A percentile compares a stretch with the other conserved stretches of the same genome.
These are phyloP conservation scores for Peronospora tabacina DNA, from an alignment of 352 stramenopile species.

Conservation along the genomic window DNA sequence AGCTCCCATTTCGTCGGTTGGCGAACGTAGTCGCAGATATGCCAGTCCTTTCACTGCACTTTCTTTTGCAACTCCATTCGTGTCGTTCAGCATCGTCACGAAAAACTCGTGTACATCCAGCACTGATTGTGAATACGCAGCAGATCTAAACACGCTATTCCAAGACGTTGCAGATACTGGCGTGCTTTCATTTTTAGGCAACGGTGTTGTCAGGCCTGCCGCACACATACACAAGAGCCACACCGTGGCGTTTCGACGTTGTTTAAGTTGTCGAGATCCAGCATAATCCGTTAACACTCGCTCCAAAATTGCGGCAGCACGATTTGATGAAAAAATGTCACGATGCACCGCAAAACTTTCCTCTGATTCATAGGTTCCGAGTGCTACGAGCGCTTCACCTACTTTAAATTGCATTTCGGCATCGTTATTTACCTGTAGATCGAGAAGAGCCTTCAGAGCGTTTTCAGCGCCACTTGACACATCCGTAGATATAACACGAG, in stretches of 20 bases:
- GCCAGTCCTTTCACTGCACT: slow-evolving; percentile 69
- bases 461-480: slow-evolving; percentile 22
- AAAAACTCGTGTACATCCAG: slow-evolving; percentile 66
- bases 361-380: slow-evolving; percentile 31
- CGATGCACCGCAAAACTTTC: slow-evolving; percentile 20
- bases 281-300: slow-evolving; percentile 33
- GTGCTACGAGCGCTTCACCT: slow-evolving; percentile 43
- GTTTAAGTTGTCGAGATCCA: slow-evolving; percentile 32
- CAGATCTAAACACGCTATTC: slow-evolving; percentile 28
- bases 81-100: slow-evolving; percentile 74
- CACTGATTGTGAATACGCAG: slow-evolving; percentile 26
- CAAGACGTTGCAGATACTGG: slow-evolving; percentile 21
- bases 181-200: neutral
- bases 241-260: slow-evolving; percentile 48
- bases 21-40: slow-evolving; percentile 56
- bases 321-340: slow-evolving; percentile 23
- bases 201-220: slow-evolving; percentile 26
- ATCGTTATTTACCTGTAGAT: slow-evolving; percentile 20
- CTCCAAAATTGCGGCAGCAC: slow-evolving; percentile 33
- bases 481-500: slow-evolving; percentile 13
- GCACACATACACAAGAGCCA: slow-evolving; percentile 69
- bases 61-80: slow-evolving; percentile 55
- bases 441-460: slow-evolving; percentile 22
- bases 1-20: slow-evolving; percentile 39
- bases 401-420: slow-evolving; percentile 48